These are phyloP conservation scores for Eucalyptus rudis DNA, from an alignment of 345 rosid species.

Conservation along the genomic window DNA sequence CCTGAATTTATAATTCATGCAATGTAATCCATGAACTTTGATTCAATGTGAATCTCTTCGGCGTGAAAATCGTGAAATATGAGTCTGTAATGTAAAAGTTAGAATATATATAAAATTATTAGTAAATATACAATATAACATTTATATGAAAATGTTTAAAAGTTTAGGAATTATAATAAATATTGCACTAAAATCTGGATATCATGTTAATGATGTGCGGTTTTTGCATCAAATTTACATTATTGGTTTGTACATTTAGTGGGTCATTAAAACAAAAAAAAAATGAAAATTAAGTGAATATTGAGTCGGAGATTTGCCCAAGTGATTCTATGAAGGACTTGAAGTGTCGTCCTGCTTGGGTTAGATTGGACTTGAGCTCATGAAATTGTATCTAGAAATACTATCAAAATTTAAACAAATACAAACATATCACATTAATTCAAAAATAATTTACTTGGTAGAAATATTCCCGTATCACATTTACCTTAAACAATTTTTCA, in stretches of 20 bases:
- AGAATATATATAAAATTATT: neutral
- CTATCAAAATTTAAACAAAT: neutral
- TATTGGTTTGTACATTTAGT: neutral
- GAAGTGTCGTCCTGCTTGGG: neutral
- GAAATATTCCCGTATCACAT: too few species aligned
- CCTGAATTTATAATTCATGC: too few species aligned
- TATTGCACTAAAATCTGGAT: neutral
- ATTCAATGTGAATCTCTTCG: too few species aligned
- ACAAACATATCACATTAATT: neutral
- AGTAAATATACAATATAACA: neutral
- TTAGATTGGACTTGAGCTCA: neutral
- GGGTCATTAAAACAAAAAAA: neutral
- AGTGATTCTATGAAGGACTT: too few species aligned
- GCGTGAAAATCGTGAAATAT: rapidly evolving
- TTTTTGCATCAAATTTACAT: neutral
- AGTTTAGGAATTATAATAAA: neutral
- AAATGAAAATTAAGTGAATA: neutral
- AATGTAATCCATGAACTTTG: too few species aligned
- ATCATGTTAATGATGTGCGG: neutral
- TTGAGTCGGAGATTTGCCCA: neutral
- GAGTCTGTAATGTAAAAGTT: too few species aligned
- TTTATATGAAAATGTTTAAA: neutral
- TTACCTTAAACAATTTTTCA: too few species aligned
- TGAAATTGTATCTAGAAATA: neutral
- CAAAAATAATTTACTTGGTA: neutral